Evolutionary conservation across 208 protist genomes (phyloP).

Genomic region (Strigomonas galati): DNA sequence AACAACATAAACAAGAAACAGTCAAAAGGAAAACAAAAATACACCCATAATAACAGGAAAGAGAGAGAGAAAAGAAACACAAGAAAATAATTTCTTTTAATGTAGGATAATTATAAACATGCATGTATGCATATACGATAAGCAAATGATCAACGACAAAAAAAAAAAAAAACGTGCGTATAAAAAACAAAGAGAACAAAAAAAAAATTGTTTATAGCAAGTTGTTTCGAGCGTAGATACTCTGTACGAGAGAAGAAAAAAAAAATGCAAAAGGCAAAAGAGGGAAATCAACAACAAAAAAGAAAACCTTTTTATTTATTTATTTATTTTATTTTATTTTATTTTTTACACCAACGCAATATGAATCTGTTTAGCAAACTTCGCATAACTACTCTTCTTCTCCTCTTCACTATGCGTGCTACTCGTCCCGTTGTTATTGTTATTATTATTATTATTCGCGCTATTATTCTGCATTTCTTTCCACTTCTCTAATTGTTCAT

Average conservation of each 20-base stretch:
- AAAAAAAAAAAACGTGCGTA: background rate
- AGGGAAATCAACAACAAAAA: constrained; percentile 7
- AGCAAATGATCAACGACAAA: background rate
- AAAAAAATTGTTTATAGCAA: background rate
- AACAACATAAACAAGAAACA: too few relatives aligned
- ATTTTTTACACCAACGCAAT: constrained; percentile 9
- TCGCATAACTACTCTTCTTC: too few relatives aligned
- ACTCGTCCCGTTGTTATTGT: background rate
- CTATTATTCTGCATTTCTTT: constrained; percentile 25
- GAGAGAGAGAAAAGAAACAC: too few relatives aligned
- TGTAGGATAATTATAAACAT: too few relatives aligned
- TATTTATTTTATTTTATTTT: background rate
- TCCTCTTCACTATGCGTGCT: background rate
- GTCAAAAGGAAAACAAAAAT: too few relatives aligned
- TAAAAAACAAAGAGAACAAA: background rate
- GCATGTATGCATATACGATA: background rate
- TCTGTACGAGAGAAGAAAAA: constrained; percentile 9
- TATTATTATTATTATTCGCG: background rate
- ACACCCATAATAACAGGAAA: too few relatives aligned
- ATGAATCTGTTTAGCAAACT: constrained; percentile 3
- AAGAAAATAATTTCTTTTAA: too few relatives aligned
- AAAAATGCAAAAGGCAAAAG: constrained; percentile 2
- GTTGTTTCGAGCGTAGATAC: background rate
- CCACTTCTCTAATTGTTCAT: constrained; percentile 35
- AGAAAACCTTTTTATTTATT: constrained; percentile 1